phyloP scores from a whole-genome alignment of 2,329 filamentous ascomycete genomes.

The Aspergillus tubingensis region DNA sequence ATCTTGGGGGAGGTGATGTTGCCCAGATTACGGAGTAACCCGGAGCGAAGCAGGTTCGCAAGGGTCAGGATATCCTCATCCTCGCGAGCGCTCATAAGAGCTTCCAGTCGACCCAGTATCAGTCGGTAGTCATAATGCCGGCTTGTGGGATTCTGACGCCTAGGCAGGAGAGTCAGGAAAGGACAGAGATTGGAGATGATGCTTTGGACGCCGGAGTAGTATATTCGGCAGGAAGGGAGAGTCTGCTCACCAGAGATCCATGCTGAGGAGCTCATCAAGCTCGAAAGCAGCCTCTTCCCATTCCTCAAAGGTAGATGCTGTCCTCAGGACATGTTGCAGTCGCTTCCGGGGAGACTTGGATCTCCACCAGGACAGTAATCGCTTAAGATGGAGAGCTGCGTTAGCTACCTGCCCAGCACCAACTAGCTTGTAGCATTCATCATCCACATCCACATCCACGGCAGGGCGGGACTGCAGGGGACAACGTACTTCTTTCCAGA shows the following conservation, averaged over 20 bases:
- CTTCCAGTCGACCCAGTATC: slow-evolving; percentile 74
- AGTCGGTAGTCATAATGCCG: slow-evolving; percentile 84
- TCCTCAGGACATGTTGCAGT: slow-evolving; percentile 65
- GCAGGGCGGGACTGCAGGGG: not conserved
- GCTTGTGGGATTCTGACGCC: slow-evolving; percentile 79
- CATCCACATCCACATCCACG: not conserved
- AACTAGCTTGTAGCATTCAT: not conserved
- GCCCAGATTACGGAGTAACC: slow-evolving; percentile 77
- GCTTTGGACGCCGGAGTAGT: not conserved
- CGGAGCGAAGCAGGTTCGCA: slow-evolving; percentile 78
- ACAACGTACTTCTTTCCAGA: slow-evolving; percentile 61
- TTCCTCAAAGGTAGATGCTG: slow-evolving; percentile 73
- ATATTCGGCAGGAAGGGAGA: no score
- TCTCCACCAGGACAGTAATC: slow-evolving; percentile 67
- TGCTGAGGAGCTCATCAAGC: slow-evolving; percentile 77
- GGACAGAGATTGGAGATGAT: no score
- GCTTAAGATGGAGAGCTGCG: slow-evolving; percentile 50
- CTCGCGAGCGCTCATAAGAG: slow-evolving; percentile 68
- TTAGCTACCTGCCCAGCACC: not conserved
- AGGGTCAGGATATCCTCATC: slow-evolving; percentile 72
- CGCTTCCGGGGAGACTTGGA: slow-evolving; percentile 65
- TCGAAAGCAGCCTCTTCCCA: slow-evolving; percentile 84
- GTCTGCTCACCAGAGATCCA: slow-evolving; percentile 70
- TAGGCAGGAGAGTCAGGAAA: slow-evolving; percentile 34
- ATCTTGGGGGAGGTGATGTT: slow-evolving; percentile 82